phyloP scores from a whole-genome alignment of 805 yeast species.

The Candida ortonii region DNA sequence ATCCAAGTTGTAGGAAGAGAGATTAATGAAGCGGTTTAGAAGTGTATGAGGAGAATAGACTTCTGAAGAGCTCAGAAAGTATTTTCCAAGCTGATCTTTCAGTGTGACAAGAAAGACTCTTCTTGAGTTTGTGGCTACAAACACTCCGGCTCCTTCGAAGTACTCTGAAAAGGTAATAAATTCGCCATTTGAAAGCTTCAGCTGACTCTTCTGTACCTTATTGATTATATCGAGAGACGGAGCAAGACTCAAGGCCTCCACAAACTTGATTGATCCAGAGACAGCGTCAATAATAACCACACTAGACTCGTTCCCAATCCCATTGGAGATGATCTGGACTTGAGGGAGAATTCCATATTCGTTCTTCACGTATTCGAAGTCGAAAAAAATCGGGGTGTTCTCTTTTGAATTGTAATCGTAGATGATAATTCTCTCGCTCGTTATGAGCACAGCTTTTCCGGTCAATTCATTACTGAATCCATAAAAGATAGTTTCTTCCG shows the following conservation, averaged over 20 bases:
- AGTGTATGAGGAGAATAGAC: slow-evolving; percentile 23
- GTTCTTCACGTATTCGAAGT: slow-evolving; percentile 41
- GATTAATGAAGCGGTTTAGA: slow-evolving; percentile 17
- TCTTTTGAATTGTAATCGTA: slow-evolving; percentile 71
- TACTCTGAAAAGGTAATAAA: slow-evolving; percentile 52
- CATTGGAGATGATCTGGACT: slow-evolving; percentile 60
- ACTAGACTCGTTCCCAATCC: slow-evolving; percentile 59
- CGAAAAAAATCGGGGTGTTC: slow-evolving; percentile 52
- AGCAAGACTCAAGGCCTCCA: slow-evolving; percentile 71
- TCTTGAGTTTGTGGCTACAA: slow-evolving; percentile 67
- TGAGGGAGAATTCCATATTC: slow-evolving; percentile 40
- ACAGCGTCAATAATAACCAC: slow-evolving; percentile 59
- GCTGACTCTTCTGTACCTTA: slow-evolving; percentile 34
- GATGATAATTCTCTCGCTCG: slow-evolving; percentile 52
- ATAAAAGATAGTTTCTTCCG: slow-evolving; percentile 20
- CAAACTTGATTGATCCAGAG: slow-evolving; percentile 61
- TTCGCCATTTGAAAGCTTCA: slow-evolving; percentile 53
- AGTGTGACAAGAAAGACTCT: slow-evolving; percentile 60
- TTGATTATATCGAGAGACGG: slow-evolving; percentile 46
- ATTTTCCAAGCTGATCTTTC: slow-evolving; percentile 67
- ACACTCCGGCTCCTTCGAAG: slow-evolving; percentile 72
- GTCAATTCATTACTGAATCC: slow-evolving; percentile 27
- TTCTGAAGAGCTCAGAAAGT: slow-evolving; percentile 31
- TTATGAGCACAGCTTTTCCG: slow-evolving; percentile 34
- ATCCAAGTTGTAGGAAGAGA: slow-evolving; percentile 19